Evolutionary conservation across 495 filamentous ascomycete genomes (phyloP), one percentile per base, ranked within the genome.

Genomic region (Emericellopsis terricola): DNA sequence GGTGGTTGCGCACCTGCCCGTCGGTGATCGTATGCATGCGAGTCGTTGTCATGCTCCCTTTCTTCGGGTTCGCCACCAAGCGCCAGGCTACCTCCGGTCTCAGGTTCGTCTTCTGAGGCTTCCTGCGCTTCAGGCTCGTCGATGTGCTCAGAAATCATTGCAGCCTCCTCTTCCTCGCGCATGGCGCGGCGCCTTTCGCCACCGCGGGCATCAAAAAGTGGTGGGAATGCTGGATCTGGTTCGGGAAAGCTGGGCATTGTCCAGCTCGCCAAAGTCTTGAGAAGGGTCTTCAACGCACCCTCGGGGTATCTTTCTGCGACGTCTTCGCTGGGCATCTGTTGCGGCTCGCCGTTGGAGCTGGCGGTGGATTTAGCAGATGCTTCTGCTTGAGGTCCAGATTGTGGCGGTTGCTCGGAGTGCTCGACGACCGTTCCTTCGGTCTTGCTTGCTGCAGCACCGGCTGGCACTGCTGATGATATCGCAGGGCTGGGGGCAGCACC

Each of bases 41-140:
- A 43, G 29, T 71, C 65, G 27, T 66, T 67, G 29, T 45, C 47
- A 28, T 53, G 58, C 9, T 70, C 69, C 38, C 68, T 65, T 42
- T 83, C 83, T 44, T 94, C 86, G 0, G 85, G 85, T 44, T 93
- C 85, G 7, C 86, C 86, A 34, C 86, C 86, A 13, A 94, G 64
- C 35, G 87, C 83, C 21, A 91, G 63, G 47, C 86, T 94, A 8
- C 62, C 62, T 30, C 84, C 81, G 48, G 77, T 81, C 46, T 83
- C 82, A 2, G 73, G 71, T 29, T 71, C 65, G 26, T 50, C 55
- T 29, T 64, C 62, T 0, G 60, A 62, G 4, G 54, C 50, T 20
- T 54, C 58, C 8, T 46, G 42, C 13, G 46, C 46, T 9, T 56
- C 57, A 6, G 45, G 40, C 10, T 39, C 53, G 52, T 51, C 74